phyloP scores from a whole-genome alignment of 345 rosid genomes.

The Sisymbrium irio region DNA sequence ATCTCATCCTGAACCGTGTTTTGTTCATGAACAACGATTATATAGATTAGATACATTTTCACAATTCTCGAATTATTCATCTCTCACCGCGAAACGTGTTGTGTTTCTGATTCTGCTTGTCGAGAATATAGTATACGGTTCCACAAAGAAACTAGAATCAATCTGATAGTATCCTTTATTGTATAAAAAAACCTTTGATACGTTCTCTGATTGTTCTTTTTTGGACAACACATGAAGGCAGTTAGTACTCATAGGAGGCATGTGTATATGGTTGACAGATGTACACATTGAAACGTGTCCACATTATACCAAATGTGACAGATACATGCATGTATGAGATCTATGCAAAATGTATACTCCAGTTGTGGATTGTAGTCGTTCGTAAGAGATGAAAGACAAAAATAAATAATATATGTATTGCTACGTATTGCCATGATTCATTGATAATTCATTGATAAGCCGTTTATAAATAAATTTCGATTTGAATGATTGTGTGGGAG shows the following conservation, averaged over 20 bases:
- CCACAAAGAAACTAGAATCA: background rate
- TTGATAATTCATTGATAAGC: too few species aligned
- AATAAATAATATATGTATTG: background rate
- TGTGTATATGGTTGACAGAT: slow-evolving; percentile 11
- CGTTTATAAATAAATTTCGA: too few species aligned
- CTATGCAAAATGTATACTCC: background rate
- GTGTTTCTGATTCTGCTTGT: background rate
- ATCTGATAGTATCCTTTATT: background rate
- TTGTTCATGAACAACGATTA: background rate
- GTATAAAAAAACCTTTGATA: background rate
- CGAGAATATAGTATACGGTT: background rate
- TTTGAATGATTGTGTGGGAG: background rate
- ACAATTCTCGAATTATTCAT: background rate
- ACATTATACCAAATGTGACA: too few species aligned
- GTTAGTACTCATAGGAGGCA: slow-evolving; percentile 19
- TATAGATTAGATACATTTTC: too few species aligned
- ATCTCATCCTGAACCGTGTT: background rate
- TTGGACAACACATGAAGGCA: slow-evolving; percentile 14
- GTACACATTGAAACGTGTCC: background rate
- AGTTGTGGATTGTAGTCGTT: background rate
- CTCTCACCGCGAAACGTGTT: slow-evolving; percentile 1
- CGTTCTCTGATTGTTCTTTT: background rate
- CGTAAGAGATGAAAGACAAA: background rate
- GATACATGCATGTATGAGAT: too few species aligned
- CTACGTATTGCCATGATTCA: background rate